Percentiles rank a stretch among this genome's conserved stretches.
Conservation (phyloP, 1,284 basidiomycete species). For the Afroboletus lepidellus region DNA sequence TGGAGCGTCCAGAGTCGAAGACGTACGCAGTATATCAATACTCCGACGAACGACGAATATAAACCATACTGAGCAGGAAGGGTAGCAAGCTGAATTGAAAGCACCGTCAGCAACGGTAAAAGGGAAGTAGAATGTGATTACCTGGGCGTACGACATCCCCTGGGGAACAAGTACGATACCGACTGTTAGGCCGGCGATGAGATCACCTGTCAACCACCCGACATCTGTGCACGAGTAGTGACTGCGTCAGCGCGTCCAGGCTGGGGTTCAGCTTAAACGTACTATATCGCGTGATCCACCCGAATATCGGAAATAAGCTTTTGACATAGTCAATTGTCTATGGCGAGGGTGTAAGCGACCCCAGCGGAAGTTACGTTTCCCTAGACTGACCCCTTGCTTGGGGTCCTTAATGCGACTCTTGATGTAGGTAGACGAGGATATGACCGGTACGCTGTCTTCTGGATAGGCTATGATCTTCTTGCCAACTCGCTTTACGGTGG, state of each 20-base stretch:
- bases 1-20: constrained; percentile 24
- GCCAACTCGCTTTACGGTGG: constrained; percentile 47
- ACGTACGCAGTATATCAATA: constrained; percentile 75
- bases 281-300: constrained; percentile 87
- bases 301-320: constrained; percentile 79
- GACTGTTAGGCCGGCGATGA: constrained; percentile 88
- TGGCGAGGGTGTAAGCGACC: constrained; percentile 3
- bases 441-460: constrained; percentile 54
- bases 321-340: constrained; percentile 57
- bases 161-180: constrained; percentile 92
- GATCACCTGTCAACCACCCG: constrained; percentile 75
- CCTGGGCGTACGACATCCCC: constrained; percentile 79
- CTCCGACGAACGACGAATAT: constrained; percentile 94
- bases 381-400: constrained; percentile 44
- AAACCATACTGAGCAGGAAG: constrained; percentile 88
- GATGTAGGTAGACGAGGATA: constrained; percentile 57
- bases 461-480: constrained; percentile 63
- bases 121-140: constrained; percentile 24
- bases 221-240: constrained; percentile 43
- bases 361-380: constrained; percentile 1
- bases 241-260: background rate
- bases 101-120: background rate
- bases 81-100: constrained; percentile 66
- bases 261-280: constrained; percentile 22
- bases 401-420: constrained; percentile 43